Conservation (phyloP, 306 rosid genomes). For the Quercus aquifolioides region DNA sequence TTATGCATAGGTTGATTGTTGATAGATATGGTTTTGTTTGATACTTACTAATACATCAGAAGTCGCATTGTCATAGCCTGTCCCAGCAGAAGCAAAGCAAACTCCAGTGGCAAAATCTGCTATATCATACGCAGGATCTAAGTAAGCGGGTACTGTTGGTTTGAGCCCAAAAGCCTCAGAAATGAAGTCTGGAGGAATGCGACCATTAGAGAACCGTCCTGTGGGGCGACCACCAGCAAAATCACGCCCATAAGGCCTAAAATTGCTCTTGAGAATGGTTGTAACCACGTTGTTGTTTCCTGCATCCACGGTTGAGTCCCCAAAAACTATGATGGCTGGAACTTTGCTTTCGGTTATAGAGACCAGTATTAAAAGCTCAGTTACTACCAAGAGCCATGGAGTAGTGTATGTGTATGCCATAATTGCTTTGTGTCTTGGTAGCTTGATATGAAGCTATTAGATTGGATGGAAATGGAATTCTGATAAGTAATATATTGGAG, state of each 20-base stretch:
- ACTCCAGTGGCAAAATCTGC: constrained; percentile 51
- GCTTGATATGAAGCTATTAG: neutral
- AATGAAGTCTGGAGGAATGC: constrained; percentile 40
- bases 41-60: constrained; percentile 43
- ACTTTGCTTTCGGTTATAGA: constrained; percentile 17
- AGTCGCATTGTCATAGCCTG: constrained; percentile 53
- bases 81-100: constrained; percentile 58
- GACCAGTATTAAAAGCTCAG: neutral
- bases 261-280: constrained; percentile 42
- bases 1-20: neutral
- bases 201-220: constrained; percentile 45
- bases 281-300: constrained; percentile 41
- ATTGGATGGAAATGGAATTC: neutral
- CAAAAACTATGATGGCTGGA: constrained; percentile 52
- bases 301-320: constrained; percentile 52
- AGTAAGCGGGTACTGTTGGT: constrained; percentile 43
- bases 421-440: neutral
- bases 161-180: constrained; percentile 44
- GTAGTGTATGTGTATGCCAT: constrained; percentile 18
- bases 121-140: constrained; percentile 36
- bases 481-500: neutral
- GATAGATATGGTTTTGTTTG: neutral
- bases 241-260: constrained; percentile 50
- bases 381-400: constrained; percentile 17
- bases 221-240: constrained; percentile 38